Conservation (phyloP, 2,329 filamentous ascomycete genomes). For the Fusarium sterilihyphosum region DNA sequence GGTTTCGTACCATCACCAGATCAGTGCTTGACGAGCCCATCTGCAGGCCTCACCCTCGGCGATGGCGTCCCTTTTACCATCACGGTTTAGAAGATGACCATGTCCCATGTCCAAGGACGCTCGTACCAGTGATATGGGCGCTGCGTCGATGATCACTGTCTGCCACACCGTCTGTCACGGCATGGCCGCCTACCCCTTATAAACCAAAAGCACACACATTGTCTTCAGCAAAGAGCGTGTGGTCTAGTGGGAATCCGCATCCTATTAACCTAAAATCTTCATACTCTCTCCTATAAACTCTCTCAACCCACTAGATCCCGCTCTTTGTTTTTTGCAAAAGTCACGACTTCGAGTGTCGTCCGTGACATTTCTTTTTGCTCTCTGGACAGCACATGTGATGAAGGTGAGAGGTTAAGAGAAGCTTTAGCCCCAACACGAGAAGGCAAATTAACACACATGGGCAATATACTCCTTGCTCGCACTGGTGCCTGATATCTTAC, state of each 20-base stretch:
- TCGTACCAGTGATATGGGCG: too few relatives aligned
- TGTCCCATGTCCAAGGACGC: too few relatives aligned
- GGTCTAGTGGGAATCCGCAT: constrained; percentile 1
- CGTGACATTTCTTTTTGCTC: background rate
- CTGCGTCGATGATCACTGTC: too few relatives aligned
- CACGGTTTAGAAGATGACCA: too few relatives aligned
- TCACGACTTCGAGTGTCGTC: background rate
- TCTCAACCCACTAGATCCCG: background rate
- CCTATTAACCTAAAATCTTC: constrained; percentile 1
- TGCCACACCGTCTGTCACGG: too few relatives aligned
- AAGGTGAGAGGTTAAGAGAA: background rate
- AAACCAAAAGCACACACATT: background rate
- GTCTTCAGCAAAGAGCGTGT: background rate
- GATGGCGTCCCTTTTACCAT: too few relatives aligned
- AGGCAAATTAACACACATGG: background rate
- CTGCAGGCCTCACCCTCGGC: background rate
- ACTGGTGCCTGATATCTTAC: background rate
- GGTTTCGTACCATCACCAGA: background rate
- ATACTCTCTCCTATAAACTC: background rate
- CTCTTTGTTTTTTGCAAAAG: background rate
- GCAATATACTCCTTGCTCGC: background rate
- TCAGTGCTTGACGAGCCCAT: background rate
- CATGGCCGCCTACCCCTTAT: background rate
- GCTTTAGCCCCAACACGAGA: background rate
- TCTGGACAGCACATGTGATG: background rate